Percentiles rank a stretch among this genome's conserved stretches.
These are phyloP conservation scores for Debaryomyces castellii DNA, from an alignment of 805 yeast genomes.

Conservation along the genomic window DNA sequence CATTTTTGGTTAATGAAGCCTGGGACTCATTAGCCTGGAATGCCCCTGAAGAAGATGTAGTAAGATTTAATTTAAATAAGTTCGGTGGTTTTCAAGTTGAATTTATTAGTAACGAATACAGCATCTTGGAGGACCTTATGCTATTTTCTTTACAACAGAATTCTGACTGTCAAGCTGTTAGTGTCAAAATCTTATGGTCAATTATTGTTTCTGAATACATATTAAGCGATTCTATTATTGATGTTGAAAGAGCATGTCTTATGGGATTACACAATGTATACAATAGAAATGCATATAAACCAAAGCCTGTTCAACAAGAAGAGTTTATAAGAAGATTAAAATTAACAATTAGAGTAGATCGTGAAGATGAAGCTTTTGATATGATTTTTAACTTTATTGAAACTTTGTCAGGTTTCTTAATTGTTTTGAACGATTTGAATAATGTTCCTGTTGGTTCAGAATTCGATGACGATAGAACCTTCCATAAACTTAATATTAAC, in stretches of 20 bases:
- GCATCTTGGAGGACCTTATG: conserved; percentile 63
- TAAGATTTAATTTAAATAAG: conserved; percentile 57
- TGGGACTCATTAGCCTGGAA: conserved; percentile 78
- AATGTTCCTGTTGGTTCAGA: conserved; percentile 79
- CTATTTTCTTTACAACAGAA: conserved; percentile 70
- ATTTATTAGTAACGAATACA: conserved; percentile 55
- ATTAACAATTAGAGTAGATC: conserved; percentile 51
- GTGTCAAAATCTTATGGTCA: conserved; percentile 70
- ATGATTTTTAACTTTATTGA: conserved; percentile 51
- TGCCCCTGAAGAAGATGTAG: conserved; percentile 50
- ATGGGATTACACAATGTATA: conserved; percentile 65
- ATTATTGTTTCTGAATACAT: conserved; percentile 66
- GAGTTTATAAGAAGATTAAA: conserved; percentile 52
- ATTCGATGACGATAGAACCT: conserved; percentile 83
- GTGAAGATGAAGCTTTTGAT: conserved; percentile 61
- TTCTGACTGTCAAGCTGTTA: conserved; percentile 55
- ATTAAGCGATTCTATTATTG: conserved; percentile 55
- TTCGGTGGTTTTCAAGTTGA: conserved; percentile 74
- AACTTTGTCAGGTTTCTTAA: conserved; percentile 60
- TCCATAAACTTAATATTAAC: conserved; percentile 72
- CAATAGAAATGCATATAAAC: conserved; percentile 56
- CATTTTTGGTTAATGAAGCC: conserved; percentile 52
- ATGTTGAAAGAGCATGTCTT: conserved; percentile 62
- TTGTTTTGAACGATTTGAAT: conserved; percentile 62
- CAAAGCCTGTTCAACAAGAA: conserved; percentile 53